Evolutionary conservation across 176 grass and related monocot species (phyloP), one percentile per base, ranked within the genome.

Genomic region (Eleusine coracana): DNA sequence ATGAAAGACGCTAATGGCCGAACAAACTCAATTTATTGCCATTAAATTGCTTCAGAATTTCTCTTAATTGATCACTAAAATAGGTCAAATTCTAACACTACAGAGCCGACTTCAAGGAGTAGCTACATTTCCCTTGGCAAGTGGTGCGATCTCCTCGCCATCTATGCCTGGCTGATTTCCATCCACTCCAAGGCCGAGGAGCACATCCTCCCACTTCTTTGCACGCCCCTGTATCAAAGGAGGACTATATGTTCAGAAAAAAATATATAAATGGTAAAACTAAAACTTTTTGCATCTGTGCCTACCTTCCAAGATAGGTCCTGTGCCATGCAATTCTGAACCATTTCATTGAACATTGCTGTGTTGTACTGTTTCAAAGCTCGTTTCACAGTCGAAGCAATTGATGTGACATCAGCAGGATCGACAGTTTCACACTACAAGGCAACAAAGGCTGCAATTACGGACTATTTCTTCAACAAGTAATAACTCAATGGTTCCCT

Each of bases 231-330:
- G 56, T 0, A 42, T 68, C 75, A 93, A 18, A 83, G 3, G 46
- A 78, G 18, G 49, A 5, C 46, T 34, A 66, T 67, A 46, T 48
- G 29, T 56, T 38, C 70, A 48, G 42, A 79, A 14, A 29, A 31
- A 48, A 23, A 42, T 3, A 39, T 38, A 25, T 4, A 29, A 14
- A 62, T 6, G 12, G 38, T 65, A 23, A 80, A 49, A 2, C 3
- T 12, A 13, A 36, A 40, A 34, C 12, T 14, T 73, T 14, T 73
- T 14, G 45, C 38, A 27, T 70, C 0, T 39, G 73, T 36, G 17
- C 71, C 42, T 82, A 89, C 92, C 92, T 94, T 94, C 88, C 92
- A 94, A 42, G 92, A 94, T 71, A 94, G 83, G 64, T 94, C 92
- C 71, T 79, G 86, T 10, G 73, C 77, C 92, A 94, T 94, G 84